Evolutionary conservation across 371 early-diverging fungal genomes (phyloP).

Genomic region (Phascolomyces articulosus): DNA sequence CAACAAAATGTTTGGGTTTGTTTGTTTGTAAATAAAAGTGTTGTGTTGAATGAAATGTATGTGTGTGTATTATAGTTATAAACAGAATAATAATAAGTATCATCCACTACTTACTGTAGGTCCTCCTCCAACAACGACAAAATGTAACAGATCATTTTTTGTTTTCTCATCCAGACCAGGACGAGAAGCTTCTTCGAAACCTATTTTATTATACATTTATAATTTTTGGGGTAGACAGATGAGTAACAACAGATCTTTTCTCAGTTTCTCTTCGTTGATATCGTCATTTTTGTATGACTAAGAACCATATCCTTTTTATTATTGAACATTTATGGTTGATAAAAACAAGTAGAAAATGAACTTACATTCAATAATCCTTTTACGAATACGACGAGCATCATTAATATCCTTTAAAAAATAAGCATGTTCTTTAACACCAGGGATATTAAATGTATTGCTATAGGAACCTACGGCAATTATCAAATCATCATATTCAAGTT

Average conservation of each 20-base stretch:
- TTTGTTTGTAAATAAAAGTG: too few relatives aligned
- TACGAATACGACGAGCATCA: slow-evolving; percentile 76
- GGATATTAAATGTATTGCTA: slow-evolving; percentile 81
- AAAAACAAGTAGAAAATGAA: too few relatives aligned
- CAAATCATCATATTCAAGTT: slow-evolving; percentile 74
- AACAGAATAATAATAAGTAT: too few relatives aligned
- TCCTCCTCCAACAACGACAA: slow-evolving; percentile 86
- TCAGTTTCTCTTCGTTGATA: too few relatives aligned
- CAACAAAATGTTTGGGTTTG: neutral
- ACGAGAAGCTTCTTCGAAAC: slow-evolving; percentile 78
- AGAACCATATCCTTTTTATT: too few relatives aligned
- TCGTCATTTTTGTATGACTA: too few relatives aligned
- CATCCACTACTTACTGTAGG: slow-evolving; percentile 60
- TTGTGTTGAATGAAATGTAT: too few relatives aligned
- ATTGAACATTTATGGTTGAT: too few relatives aligned
- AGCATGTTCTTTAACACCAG: slow-evolving; percentile 79
- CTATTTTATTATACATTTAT: too few relatives aligned
- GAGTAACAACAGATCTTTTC: too few relatives aligned
- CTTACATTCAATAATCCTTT: slow-evolving; percentile 71
- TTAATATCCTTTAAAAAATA: slow-evolving; percentile 74
- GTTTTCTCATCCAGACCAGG: slow-evolving; percentile 70
- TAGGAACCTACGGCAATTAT: slow-evolving; percentile 85
- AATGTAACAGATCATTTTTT: slow-evolving; percentile 74
- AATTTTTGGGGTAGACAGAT: too few relatives aligned
- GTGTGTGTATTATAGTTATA: too few relatives aligned